Evolutionary conservation across 306 rosid species (phyloP), one percentile per base, ranked within the genome.

Genomic region (Acacia acuminata): DNA sequence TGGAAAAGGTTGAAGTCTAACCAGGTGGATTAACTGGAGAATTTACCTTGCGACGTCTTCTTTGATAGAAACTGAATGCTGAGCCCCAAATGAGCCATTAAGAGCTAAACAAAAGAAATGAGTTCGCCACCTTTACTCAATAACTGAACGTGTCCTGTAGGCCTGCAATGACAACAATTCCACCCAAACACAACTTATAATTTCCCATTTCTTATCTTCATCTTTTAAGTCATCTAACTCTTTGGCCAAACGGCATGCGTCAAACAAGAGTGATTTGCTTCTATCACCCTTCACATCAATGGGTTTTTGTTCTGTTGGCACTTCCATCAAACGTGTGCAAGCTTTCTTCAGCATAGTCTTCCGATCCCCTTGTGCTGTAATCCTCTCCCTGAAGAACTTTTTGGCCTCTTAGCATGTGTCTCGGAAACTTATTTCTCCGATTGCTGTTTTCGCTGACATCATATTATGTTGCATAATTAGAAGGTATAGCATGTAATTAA

Each of bases 81-180:
- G 32, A 87, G 63, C 0, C 90, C 85, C 27, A 87, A 72, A 65
- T 85, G 90, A 71, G 77, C 70, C 86, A 82, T 82, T 8, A 84
- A 24, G 1, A 87, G 48, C 90, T 86, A 84, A 72, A 87, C 76
- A 47, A 87, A 13, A 0, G 88, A 79, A 19, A 87, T 34, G 27
- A 86, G 79, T 32, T 87, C 85, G 22, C 90, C 90, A 65, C 86
- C 90, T 78, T 71, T 87, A 16, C 85, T 66, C 5, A 87, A 75
- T 63, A 76, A 82, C 45, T 79, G 85, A 3, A 84, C 87, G 78
- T 77, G 81, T 16, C 77, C 19, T 0, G 79, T 78, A 0, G 90
- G 65, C 38, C 80, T 69, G 79, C 90, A 87, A 53, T 81, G 84
- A 81, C 77, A 87, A 30, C 70, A 87, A 24, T 42, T 87, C 90